Percentiles rank a stretch among this genome's conserved stretches.
phyloP scores from a whole-genome alignment of 2,329 filamentous ascomycete genomes.

The Monilinia fructicola region DNA sequence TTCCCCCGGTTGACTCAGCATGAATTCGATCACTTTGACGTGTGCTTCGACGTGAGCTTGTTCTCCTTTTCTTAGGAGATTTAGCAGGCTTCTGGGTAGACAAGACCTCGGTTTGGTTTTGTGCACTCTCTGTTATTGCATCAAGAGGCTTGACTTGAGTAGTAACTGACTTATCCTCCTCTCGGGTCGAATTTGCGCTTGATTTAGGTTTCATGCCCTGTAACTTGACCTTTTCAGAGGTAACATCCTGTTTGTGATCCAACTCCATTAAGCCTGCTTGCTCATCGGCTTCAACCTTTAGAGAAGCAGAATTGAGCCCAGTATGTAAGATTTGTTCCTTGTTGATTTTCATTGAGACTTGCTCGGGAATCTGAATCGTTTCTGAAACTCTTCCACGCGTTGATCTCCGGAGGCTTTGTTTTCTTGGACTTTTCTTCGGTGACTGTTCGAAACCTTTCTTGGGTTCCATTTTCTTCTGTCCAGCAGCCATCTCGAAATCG shows the following conservation, averaged over 20 bases:
- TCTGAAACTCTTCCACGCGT: constrained; percentile 20
- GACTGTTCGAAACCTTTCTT: not conserved
- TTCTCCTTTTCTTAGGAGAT: constrained; percentile 13
- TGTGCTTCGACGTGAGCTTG: constrained; percentile 11
- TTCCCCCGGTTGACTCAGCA: not conserved
- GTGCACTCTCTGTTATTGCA: too few species aligned
- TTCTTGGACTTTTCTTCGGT: not conserved
- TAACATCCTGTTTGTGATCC: not conserved
- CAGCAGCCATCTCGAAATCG: constrained; percentile 11
- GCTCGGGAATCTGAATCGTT: not conserved
- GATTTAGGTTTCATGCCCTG: not conserved
- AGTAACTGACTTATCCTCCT: not conserved
- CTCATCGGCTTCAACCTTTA: not conserved
- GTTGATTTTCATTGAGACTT: not conserved
- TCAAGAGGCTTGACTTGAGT: not conserved
- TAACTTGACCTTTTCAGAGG: not conserved
- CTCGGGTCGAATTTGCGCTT: not conserved
- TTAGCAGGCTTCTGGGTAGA: not conserved
- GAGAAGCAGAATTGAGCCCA: not conserved
- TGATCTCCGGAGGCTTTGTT: constrained; percentile 19
- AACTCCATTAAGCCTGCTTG: not conserved
- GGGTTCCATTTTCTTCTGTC: not conserved
- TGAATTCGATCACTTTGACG: constrained; percentile 16
- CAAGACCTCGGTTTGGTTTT: not conserved
- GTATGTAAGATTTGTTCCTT: not conserved